These are phyloP conservation scores for Penicillium parvum DNA, from an alignment of 495 filamentous ascomycete species.

Conservation along the genomic window DNA sequence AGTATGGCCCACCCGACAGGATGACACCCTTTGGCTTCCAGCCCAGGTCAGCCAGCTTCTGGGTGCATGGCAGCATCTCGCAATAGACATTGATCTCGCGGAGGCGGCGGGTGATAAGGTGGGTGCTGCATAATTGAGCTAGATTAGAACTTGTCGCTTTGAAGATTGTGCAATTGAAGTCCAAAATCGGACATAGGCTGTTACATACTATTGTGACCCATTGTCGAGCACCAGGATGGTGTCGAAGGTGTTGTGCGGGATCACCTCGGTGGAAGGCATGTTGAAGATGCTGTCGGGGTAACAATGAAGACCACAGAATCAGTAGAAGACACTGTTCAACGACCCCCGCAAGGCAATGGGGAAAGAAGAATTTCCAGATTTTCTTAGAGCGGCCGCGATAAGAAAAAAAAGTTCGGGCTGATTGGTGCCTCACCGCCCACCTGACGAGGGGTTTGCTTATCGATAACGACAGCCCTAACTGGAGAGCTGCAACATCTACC, in stretches of 20 bases:
- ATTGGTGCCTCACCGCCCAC: constrained; percentile 15
- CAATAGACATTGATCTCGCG: constrained; percentile 79
- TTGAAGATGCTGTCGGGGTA: not conserved
- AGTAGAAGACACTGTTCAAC: constrained; percentile 2
- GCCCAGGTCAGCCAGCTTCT: constrained; percentile 70
- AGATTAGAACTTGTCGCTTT: constrained; percentile 5
- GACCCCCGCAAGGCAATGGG: constrained; percentile 6
- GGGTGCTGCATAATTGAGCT: constrained; percentile 44
- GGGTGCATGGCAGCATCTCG: constrained; percentile 91
- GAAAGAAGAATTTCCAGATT: constrained; percentile 12
- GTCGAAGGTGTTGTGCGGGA: constrained; percentile 56
- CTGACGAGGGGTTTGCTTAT: constrained; percentile 18
- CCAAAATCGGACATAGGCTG: constrained; percentile 1
- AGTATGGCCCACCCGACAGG: constrained; percentile 21
- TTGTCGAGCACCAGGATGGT: constrained; percentile 34
- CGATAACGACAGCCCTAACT: constrained; percentile 4
- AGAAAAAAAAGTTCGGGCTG: constrained; percentile 2
- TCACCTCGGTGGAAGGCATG: constrained; percentile 9
- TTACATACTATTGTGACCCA: constrained; percentile 28
- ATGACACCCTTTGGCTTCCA: constrained; percentile 64
- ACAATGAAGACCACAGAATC: not conserved
- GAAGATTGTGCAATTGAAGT: constrained; percentile 5
- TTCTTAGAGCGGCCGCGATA: constrained; percentile 5
- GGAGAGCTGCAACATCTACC: too few relatives aligned
- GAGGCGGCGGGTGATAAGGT: constrained; percentile 73